A percentile compares a stretch with the other conserved stretches of the same genome.
Evolutionary conservation across 2,329 filamentous ascomycete species (phyloP).

Genomic region (Talaromyces sp.): DNA sequence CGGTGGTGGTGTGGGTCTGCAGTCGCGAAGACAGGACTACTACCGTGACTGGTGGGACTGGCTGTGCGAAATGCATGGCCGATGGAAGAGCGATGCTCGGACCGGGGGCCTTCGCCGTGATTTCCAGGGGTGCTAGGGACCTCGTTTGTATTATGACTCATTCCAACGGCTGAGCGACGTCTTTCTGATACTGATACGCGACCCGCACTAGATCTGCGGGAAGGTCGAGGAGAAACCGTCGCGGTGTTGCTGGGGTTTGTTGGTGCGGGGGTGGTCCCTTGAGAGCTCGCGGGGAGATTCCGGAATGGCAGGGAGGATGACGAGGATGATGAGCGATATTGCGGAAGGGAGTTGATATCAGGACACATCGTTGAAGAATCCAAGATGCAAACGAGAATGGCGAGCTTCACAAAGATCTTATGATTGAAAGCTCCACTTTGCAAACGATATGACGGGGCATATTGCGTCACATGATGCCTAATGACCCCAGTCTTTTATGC

Average conservation of each 20-base stretch:
- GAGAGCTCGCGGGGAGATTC: conserved; percentile 49
- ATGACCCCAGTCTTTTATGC: background rate
- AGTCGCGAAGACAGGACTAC: conserved; percentile 45
- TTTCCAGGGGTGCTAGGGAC: conserved; percentile 23
- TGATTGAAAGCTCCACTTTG: conserved; percentile 13
- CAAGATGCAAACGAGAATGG: background rate
- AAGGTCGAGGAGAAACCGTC: conserved; percentile 43
- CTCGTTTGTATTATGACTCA: conserved; percentile 45
- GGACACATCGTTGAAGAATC: conserved; percentile 62
- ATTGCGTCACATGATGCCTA: too few relatives aligned
- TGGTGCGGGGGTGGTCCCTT: conserved; percentile 65
- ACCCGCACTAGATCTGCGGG: conserved; percentile 38
- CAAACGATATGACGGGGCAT: conserved; percentile 9
- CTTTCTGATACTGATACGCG: conserved; percentile 45
- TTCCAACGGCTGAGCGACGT: conserved; percentile 45
- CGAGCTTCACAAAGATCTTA: background rate
- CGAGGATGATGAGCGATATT: conserved; percentile 53
- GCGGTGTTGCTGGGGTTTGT: conserved; percentile 36
- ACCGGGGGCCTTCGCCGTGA: conserved; percentile 40
- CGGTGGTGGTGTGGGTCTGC: conserved; percentile 53
- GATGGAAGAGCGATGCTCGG: conserved; percentile 43
- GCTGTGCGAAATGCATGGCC: conserved; percentile 44
- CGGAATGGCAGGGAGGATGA: conserved; percentile 40
- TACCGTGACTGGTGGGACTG: conserved; percentile 48
- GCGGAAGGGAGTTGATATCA: conserved; percentile 72